Percentiles rank a stretch among this genome's conserved stretches.
Conservation (phyloP, 495 filamentous ascomycete species). For the Neurospora sp. region DNA sequence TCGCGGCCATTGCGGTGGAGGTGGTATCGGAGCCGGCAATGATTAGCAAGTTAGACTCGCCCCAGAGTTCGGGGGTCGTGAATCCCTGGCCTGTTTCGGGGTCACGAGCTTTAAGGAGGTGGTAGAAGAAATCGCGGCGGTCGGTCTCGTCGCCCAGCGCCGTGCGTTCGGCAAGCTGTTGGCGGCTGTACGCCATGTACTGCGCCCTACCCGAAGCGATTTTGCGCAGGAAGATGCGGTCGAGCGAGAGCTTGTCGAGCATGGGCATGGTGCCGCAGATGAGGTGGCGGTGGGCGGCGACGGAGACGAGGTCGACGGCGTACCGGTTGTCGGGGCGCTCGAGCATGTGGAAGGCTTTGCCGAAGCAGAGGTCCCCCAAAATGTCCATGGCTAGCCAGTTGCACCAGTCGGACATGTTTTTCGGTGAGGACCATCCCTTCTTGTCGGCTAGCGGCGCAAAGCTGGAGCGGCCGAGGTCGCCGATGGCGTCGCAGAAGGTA, state of each 20-base stretch:
- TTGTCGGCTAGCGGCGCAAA: slow-evolving; percentile 15
- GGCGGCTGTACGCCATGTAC: slow-evolving; percentile 48
- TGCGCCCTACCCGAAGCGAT: slow-evolving; percentile 41
- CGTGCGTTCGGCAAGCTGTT: slow-evolving; percentile 45
- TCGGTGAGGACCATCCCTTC: slow-evolving; percentile 34
- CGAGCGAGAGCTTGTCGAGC: slow-evolving; percentile 45
- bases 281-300: slow-evolving; percentile 45
- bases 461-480: slow-evolving; percentile 22
- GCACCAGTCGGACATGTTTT: slow-evolving; percentile 53
- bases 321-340: slow-evolving; percentile 48
- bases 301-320: slow-evolving; percentile 46
- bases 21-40: slow-evolving; percentile 56
- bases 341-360: slow-evolving; percentile 64
- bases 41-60: slow-evolving; percentile 58
- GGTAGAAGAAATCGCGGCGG: slow-evolving; percentile 56
- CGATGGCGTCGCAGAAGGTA: slow-evolving; percentile 40
- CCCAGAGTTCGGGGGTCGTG: slow-evolving; percentile 56
- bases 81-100: slow-evolving; percentile 57
- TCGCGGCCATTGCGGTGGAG: slow-evolving; percentile 51
- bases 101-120: slow-evolving; percentile 48
- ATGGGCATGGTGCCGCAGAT: slow-evolving; percentile 47
- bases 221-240: slow-evolving; percentile 48
- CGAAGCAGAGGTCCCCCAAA: slow-evolving; percentile 61
- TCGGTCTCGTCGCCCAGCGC: slow-evolving; percentile 46
- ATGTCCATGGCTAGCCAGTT: slow-evolving; percentile 65